phyloP scores from a whole-genome alignment of 768 basidiomycete species.

The Rhizopogon sp. region DNA sequence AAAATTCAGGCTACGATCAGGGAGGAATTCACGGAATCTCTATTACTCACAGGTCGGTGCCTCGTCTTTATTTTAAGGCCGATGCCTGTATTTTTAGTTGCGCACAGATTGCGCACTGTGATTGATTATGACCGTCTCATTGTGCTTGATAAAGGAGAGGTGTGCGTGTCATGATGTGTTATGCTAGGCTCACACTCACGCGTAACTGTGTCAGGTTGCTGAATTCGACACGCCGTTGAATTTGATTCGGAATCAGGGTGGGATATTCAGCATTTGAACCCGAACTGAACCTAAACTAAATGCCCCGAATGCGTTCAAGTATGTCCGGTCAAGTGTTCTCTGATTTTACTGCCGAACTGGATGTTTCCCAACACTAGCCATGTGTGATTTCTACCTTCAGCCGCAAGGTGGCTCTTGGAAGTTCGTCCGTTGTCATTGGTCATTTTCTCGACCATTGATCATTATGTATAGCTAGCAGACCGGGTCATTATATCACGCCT shows the following conservation, averaged over 20 bases:
- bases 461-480: no score
- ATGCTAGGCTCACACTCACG: not conserved
- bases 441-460: no score
- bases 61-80: not conserved
- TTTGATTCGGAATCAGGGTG: slow-evolving; percentile 17
- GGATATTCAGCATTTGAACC: slow-evolving; percentile 12
- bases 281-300: no score
- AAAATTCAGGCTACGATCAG: slow-evolving; percentile 89
- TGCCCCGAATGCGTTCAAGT: no score
- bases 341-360: no score
- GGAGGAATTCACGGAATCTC: slow-evolving; percentile 73
- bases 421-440: no score
- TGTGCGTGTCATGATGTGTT: slow-evolving; percentile 23
- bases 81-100: slow-evolving; percentile 33
- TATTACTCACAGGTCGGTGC: slow-evolving; percentile 64
- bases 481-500: no score
- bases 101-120: no score
- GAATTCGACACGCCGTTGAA: slow-evolving; percentile 73
- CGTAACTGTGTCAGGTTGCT: slow-evolving; percentile 29
- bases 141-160: slow-evolving; percentile 54
- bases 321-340: no score
- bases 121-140: slow-evolving; percentile 80
- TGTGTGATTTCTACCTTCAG: no score
- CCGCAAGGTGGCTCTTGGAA: no score
- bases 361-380: no score